Percentiles rank a stretch among this genome's conserved stretches.
Evolutionary conservation across 176 grass and related monocot genomes (phyloP).

Genomic region (Oryza glaberrima): DNA sequence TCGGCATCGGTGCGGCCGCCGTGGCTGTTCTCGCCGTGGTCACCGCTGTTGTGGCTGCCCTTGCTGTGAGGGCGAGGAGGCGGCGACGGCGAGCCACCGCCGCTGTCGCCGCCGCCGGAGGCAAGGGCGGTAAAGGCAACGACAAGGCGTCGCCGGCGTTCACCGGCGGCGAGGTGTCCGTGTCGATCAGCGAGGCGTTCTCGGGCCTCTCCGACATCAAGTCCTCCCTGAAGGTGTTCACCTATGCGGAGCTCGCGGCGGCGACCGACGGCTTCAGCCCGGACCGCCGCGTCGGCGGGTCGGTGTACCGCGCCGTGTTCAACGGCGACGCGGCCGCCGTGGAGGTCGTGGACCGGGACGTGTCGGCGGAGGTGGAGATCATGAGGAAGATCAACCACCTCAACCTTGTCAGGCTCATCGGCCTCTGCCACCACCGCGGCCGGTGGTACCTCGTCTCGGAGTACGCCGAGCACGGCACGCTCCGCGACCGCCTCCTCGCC

Average conservation of each 20-base stretch:
- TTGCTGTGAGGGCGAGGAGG: constrained; percentile 39
- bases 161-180: background rate
- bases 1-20: constrained; percentile 47
- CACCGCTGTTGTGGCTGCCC: constrained; percentile 2
- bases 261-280: constrained; percentile 63
- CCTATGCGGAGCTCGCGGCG: constrained; percentile 47
- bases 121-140: background rate
- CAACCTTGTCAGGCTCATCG: constrained; percentile 64
- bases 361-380: constrained; percentile 53
- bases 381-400: constrained; percentile 71
- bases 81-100: constrained; percentile 11
- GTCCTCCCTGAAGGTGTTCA: constrained; percentile 61
- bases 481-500: constrained; percentile 51
- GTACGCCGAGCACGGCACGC: constrained; percentile 58
- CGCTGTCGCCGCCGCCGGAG: background rate
- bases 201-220: constrained; percentile 59
- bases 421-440: constrained; percentile 57
- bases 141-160: background rate
- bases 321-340: constrained; percentile 50
- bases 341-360: constrained; percentile 48
- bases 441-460: constrained; percentile 78
- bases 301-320: constrained; percentile 61
- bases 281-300: constrained; percentile 42
- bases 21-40: constrained; percentile 23
- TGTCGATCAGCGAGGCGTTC: constrained; percentile 37